Conservation (phyloP, 176 grass and related monocot species). For the Carex myosuroides region DNA sequence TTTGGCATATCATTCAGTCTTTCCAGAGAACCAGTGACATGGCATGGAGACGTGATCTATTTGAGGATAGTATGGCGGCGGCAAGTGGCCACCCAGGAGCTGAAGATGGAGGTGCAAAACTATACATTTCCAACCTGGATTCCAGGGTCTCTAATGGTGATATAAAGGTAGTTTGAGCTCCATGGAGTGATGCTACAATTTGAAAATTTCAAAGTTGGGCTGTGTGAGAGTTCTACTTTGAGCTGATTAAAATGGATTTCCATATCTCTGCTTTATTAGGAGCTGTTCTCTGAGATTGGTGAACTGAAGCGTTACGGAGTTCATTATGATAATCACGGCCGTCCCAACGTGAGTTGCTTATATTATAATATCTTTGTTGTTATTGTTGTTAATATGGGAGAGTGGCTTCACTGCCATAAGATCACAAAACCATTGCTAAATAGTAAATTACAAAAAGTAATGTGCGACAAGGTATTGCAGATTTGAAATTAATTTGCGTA, state of each 20-base stretch:
- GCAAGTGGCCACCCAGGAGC: conserved; percentile 49
- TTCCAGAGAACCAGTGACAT: conserved; percentile 83
- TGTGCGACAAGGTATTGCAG: neutral
- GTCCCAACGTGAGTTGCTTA: conserved; percentile 56
- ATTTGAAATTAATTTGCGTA: neutral
- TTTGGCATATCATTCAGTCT: conserved; percentile 81
- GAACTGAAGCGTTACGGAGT: conserved; percentile 86
- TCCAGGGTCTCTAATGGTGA: conserved; percentile 92
- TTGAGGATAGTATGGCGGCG: conserved; percentile 74
- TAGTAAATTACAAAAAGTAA: neutral
- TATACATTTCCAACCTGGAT: conserved; percentile 97
- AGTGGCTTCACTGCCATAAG: neutral
- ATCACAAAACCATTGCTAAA: neutral
- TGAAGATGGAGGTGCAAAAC: conserved; percentile 68
- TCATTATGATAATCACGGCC: conserved; percentile 86
- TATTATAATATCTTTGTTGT: conserved; percentile 8
- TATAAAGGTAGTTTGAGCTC: conserved; percentile 62
- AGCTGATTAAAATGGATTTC: conserved; percentile 31
- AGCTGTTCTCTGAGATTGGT: conserved; percentile 88
- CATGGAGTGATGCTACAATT: conserved; percentile 1
- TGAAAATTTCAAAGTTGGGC: conserved; percentile 16
- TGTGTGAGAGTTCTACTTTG: conserved; percentile 29
- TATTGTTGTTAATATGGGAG: neutral
- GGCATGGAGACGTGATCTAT: conserved; percentile 70
- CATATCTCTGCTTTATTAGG: conserved; percentile 46